These are phyloP conservation scores for Orobanche coerulescens DNA, from an alignment of 257 asterid species.

Conservation along the genomic window DNA sequence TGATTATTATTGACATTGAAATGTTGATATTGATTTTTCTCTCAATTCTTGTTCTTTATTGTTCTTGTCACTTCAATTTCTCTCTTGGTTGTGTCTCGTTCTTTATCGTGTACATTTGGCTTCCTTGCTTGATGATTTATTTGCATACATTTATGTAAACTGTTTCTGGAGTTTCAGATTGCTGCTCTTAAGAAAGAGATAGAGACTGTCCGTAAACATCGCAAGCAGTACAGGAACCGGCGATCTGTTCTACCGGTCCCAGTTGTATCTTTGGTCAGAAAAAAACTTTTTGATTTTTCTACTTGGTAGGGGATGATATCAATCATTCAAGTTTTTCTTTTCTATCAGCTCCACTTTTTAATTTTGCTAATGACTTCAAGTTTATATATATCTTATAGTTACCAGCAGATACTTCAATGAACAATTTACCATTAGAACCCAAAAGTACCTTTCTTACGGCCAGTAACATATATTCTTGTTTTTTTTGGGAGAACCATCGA, in stretches of 20 bases:
- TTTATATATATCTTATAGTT: too few species aligned
- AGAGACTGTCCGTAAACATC: conserved; percentile 93
- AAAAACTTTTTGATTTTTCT: conserved; percentile 13
- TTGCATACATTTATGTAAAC: conserved; percentile 19
- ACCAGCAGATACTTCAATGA: too few species aligned
- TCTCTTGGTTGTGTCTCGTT: too few species aligned
- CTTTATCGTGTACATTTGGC: conserved; percentile 14
- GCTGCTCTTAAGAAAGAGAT: conserved; percentile 85
- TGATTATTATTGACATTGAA: too few species aligned
- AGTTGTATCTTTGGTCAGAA: conserved; percentile 89
- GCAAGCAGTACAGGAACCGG: conserved; percentile 83
- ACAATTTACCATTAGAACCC: too few species aligned
- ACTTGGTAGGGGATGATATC: conserved; percentile 3
- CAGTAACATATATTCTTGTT: too few species aligned
- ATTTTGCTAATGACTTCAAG: not conserved
- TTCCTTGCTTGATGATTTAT: conserved; percentile 15
- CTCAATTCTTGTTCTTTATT: too few species aligned
- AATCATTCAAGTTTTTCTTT: not conserved
- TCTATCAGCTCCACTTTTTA: conserved; percentile 2
- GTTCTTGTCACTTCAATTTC: too few species aligned
- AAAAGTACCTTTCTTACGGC: too few species aligned
- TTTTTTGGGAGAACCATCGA: too few species aligned
- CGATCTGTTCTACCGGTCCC: conserved; percentile 78
- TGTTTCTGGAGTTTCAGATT: conserved; percentile 39
- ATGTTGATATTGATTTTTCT: too few species aligned